Conservation (phyloP, 345 rosid genomes). For the Eucalyptus tenuipes region DNA sequence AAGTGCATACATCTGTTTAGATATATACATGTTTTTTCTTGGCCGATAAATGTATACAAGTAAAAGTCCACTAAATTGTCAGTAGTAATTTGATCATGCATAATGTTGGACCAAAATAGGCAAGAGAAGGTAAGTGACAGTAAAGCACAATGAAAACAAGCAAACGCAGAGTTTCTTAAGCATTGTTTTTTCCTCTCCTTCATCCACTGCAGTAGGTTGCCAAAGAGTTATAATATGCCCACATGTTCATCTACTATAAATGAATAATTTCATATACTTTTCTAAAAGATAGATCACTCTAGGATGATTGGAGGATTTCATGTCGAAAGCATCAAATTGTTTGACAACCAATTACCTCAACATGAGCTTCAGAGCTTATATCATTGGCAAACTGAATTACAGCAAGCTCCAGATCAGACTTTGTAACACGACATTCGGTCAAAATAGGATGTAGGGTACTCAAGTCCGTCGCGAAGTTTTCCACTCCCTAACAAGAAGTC, state of each 20-base stretch:
- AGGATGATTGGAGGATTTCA: neutral
- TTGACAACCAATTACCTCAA: conserved; percentile 37
- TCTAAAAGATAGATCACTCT: neutral
- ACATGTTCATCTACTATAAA: neutral
- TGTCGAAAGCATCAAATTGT: neutral
- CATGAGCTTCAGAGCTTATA: conserved; percentile 95
- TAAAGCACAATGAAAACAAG: neutral
- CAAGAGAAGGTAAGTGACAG: neutral
- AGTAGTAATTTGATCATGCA: neutral
- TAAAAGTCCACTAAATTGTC: neutral
- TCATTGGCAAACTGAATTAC: conserved; percentile 88
- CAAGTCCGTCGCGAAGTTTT: conserved; percentile 56
- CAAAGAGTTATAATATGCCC: neutral
- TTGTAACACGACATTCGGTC: conserved; percentile 88
- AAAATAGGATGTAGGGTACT: conserved; percentile 69
- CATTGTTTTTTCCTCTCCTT: neutral
- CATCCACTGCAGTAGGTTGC: neutral
- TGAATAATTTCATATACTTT: neutral
- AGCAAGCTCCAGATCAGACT: conserved; percentile 75
- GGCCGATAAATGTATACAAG: neutral
- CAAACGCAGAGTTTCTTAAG: neutral
- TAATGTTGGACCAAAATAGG: neutral
- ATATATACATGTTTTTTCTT: neutral
- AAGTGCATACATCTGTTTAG: neutral
- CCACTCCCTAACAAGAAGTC: conserved; percentile 44